Evolutionary conservation across 768 basidiomycete species (phyloP), one percentile per base, ranked within the genome.

Genomic region (Phaffia tasmanica): DNA sequence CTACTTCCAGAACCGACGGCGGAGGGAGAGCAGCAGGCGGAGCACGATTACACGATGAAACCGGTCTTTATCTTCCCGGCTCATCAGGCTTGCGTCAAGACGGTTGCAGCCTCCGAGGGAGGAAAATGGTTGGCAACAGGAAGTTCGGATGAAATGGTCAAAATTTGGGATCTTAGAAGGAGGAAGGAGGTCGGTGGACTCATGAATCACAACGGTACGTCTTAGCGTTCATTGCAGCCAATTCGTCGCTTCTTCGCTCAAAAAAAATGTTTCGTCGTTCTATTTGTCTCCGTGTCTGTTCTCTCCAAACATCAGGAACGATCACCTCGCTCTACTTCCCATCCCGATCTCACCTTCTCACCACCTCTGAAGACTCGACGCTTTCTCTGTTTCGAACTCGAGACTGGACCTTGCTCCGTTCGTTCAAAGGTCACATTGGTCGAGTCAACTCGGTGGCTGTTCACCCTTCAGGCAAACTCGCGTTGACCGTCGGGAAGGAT

Each of bases 121-220:
- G 91, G 92, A 42, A 97, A 95, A 78, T 97, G 92, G 91, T 81
- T 98, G 19, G 94, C 91, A 9, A 91, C 87, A 0, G 95, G 92
- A 8, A 90, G 89, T 70, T 83, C 88, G n/a, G 95, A 99, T 74
- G 95, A 98, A 76, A 88, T 93, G 58, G 79, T 98, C 72, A 97
- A 97, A 75, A 85, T 99, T 11, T 99, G 95, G 95, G 92, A 98
- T 79, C 76, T 99, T 68, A 81, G 85, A 63, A 79, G 92, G 73
- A 80, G 85, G 75, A 95, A 95, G 78, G 94, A 99, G 76, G 83
- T 99, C 61, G 95, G 95, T 42, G 89, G 87, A 55, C 78, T 99
- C 62, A 88, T 92, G 83, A 91, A 95, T 65, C 94, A 97, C 74
- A 83, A 90, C 80, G 94, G 93, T 93, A 71, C 68, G 78, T 70